A percentile compares a stretch with the other conserved stretches of the same genome.
Evolutionary conservation across 1,284 basidiomycete genomes (phyloP).

Genomic region (Pseudozyma pruni): DNA sequence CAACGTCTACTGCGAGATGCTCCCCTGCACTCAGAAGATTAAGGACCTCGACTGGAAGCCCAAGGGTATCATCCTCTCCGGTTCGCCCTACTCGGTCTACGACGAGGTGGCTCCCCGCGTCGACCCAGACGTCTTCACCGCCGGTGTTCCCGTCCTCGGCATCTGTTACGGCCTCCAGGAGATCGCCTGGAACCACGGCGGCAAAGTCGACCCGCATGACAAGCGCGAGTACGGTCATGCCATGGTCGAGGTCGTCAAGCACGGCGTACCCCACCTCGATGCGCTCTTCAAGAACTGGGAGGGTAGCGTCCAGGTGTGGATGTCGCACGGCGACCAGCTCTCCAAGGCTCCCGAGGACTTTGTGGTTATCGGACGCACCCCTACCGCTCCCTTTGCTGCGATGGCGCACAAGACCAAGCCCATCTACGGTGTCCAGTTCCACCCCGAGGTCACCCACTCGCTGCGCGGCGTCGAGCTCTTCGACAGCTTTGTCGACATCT

Average conservation of each 20-base stretch:
- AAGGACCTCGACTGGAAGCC: conserved; percentile 91
- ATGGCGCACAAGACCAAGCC: conserved; percentile 90
- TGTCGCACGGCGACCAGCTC: conserved; percentile 98
- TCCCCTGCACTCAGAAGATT: conserved; percentile 95
- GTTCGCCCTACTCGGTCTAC: conserved; percentile 98
- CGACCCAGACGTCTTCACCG: conserved; percentile 91
- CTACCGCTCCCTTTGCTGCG: conserved; percentile 90
- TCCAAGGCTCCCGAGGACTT: conserved; percentile 84
- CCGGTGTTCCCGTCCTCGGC: conserved; percentile 90
- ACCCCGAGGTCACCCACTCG: conserved; percentile 97
- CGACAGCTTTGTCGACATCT: conserved; percentile 84
- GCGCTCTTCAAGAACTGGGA: conserved; percentile 86
- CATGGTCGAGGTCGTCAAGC: conserved; percentile 79
- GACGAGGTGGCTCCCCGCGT: conserved; percentile 91
- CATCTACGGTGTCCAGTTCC: conserved; percentile 97
- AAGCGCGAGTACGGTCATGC: conserved; percentile 97
- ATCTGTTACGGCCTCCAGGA: conserved; percentile 99
- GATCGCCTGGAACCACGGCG: conserved; percentile 89
- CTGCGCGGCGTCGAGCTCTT: conserved; percentile 91
- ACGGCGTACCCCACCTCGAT: conserved; percentile 74
- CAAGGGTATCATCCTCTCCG: conserved; percentile 96
- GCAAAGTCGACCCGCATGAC: conserved; percentile 86
- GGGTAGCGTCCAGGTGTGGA: conserved; percentile 90
- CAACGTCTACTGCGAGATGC: conserved; percentile 96
- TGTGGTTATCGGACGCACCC: conserved; percentile 86